phyloP scores from a whole-genome alignment of 2,329 filamentous ascomycete species.

The Nectriaceae sp. region DNA sequence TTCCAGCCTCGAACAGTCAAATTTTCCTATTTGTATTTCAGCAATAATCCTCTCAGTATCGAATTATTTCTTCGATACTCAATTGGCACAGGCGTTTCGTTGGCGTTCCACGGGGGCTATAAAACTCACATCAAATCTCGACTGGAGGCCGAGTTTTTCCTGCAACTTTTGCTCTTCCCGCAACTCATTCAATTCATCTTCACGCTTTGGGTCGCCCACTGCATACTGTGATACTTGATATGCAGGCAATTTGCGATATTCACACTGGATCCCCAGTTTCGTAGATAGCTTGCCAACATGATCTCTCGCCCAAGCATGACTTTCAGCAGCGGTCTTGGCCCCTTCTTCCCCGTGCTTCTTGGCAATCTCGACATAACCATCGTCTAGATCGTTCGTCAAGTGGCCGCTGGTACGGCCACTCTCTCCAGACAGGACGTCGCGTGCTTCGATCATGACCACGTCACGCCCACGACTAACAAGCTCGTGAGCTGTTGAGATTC shows the following conservation, averaged over 20 bases:
- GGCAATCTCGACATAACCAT: conserved; percentile 51
- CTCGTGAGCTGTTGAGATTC: conserved; percentile 20
- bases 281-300: conserved; percentile 51
- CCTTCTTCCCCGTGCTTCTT: conserved; percentile 53
- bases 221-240: conserved; percentile 54
- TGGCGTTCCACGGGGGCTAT: too few relatives aligned
- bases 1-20: conserved; percentile 54
- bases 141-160: conserved; percentile 13
- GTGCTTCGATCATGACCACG: conserved; percentile 55
- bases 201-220: conserved; percentile 41
- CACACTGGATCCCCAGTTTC: conserved; percentile 55
- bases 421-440: conserved; percentile 56
- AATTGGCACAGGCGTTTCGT: too few relatives aligned
- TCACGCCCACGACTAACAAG: conserved; percentile 50
- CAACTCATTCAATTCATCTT: conserved; percentile 30
- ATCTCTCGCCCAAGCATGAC: conserved; percentile 55
- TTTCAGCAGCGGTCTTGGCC: conserved; percentile 51
- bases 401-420: conserved; percentile 56
- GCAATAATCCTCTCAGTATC: too few relatives aligned
- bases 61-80: too few relatives aligned
- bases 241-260: conserved; percentile 51
- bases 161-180: conserved; percentile 12
- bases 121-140: conserved; percentile 12
- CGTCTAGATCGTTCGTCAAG: conserved; percentile 55
- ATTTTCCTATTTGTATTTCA: conserved; percentile 28